Evolutionary conservation across 495 filamentous ascomycete species (phyloP).

Genomic region (Terfezia boudieri): DNA sequence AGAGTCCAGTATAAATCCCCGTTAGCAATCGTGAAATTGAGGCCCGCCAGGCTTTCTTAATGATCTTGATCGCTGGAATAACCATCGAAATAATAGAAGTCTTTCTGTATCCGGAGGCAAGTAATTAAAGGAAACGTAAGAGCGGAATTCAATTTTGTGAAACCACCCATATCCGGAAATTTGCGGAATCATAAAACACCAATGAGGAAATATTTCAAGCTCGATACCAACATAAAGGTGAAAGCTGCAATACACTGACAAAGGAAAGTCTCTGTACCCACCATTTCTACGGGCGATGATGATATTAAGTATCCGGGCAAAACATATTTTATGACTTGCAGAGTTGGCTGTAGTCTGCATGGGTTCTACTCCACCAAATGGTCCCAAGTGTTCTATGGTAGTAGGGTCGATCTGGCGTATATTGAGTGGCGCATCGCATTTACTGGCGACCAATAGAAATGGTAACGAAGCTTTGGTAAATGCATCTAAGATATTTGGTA

Average conservation of each 20-base stretch:
- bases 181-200: too few species aligned
- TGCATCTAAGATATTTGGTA: slow-evolving; percentile 30
- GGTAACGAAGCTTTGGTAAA: slow-evolving; percentile 45
- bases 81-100: too few species aligned
- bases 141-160: too few species aligned
- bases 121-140: too few species aligned
- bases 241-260: not conserved
- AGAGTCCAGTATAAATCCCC: slow-evolving; percentile 7
- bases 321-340: slow-evolving; percentile 53
- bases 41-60: too few species aligned
- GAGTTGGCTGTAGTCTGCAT: slow-evolving; percentile 43
- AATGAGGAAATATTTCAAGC: too few species aligned
- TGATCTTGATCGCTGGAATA: too few species aligned
- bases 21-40: slow-evolving; percentile 13
- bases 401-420: slow-evolving; percentile 36
- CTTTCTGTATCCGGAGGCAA: too few species aligned
- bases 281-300: slow-evolving; percentile 34
- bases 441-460: slow-evolving; percentile 57
- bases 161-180: too few species aligned
- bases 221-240: too few species aligned
- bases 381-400: slow-evolving; percentile 34
- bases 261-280: not conserved
- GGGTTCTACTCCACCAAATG: slow-evolving; percentile 39
- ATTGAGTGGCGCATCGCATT: slow-evolving; percentile 50
- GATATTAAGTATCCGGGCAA: slow-evolving; percentile 50